phyloP scores from a whole-genome alignment of 1,139 yeast species.

The Yamadazyma oceani region DNA sequence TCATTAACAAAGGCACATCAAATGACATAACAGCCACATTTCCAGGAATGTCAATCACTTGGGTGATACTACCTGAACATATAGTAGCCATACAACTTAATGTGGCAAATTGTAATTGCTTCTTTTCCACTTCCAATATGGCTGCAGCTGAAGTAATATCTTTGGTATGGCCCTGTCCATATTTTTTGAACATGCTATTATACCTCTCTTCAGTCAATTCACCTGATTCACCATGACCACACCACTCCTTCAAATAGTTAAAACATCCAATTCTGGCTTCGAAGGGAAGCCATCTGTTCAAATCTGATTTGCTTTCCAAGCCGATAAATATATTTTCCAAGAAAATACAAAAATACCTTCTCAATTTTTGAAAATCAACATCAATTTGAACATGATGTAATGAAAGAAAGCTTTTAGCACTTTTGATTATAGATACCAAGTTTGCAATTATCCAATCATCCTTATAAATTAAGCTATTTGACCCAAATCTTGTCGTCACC shows the following conservation, averaged over 20 bases:
- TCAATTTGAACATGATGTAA: conserved; percentile 59
- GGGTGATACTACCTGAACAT: conserved; percentile 64
- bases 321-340: conserved; percentile 68
- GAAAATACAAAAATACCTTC: conserved; percentile 79
- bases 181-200: conserved; percentile 52
- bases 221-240: conserved; percentile 76
- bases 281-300: conserved; percentile 68
- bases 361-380: conserved; percentile 71
- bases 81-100: conserved; percentile 83
- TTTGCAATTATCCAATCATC: conserved; percentile 74
- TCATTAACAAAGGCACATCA: conserved; percentile 64
- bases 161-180: conserved; percentile 38
- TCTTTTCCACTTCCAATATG: conserved; percentile 78
- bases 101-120: conserved; percentile 68
- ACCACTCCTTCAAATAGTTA: conserved; percentile 87
- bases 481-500: conserved; percentile 65
- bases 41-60: conserved; percentile 46
- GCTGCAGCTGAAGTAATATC: conserved; percentile 63
- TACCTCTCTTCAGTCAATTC: conserved; percentile 68
- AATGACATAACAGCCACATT: conserved; percentile 57
- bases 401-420: conserved; percentile 63
- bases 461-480: conserved; percentile 48
- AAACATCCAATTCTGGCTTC: conserved; percentile 85
- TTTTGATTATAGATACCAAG: conserved; percentile 63
- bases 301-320: conserved; percentile 41